These are phyloP conservation scores for Sporisorium reilianum DNA, from an alignment of 1,284 basidiomycete species.

Conservation along the genomic window DNA sequence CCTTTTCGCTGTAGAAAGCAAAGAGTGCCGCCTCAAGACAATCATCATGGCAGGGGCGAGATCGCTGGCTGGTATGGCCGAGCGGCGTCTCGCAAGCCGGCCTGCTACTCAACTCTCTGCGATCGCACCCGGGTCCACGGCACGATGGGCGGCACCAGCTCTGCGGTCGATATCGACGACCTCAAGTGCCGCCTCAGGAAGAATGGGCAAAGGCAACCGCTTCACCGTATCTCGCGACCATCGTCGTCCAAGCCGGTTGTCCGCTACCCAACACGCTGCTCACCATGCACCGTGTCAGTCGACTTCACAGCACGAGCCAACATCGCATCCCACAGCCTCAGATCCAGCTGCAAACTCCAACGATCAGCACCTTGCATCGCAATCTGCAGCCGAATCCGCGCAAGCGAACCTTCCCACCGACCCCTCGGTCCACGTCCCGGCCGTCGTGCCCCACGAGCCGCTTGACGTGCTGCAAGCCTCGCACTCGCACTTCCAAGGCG, in stretches of 20 bases:
- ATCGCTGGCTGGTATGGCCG: constrained; percentile 8
- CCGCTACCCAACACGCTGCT: neutral
- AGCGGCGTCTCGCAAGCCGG: constrained; percentile 13
- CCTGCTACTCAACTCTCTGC: neutral
- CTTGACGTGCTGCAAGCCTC: constrained; percentile 38
- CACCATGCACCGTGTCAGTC: neutral
- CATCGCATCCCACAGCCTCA: neutral
- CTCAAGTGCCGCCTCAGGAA: neutral
- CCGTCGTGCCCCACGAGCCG: constrained; percentile 35
- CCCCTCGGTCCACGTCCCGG: constrained; percentile 30
- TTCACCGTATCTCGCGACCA: constrained; percentile 17
- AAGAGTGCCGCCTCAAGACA: too few relatives aligned
- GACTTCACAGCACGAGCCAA: neutral
- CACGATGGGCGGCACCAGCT: constrained; percentile 1
- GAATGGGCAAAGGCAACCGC: constrained; percentile 14
- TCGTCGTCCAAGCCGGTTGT: constrained; percentile 6
- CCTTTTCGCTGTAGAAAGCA: neutral
- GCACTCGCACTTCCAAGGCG: constrained; percentile 12
- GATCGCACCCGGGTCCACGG: neutral
- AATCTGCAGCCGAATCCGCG: neutral
- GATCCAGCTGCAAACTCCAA: neutral
- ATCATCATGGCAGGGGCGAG: constrained; percentile 17
- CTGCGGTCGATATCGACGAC: constrained; percentile 9
- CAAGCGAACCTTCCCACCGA: constrained; percentile 11
- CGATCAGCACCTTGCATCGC: neutral